Evolutionary conservation across 352 stramenopile species (phyloP).

Genomic region (Globisporangium camurandrum): DNA sequence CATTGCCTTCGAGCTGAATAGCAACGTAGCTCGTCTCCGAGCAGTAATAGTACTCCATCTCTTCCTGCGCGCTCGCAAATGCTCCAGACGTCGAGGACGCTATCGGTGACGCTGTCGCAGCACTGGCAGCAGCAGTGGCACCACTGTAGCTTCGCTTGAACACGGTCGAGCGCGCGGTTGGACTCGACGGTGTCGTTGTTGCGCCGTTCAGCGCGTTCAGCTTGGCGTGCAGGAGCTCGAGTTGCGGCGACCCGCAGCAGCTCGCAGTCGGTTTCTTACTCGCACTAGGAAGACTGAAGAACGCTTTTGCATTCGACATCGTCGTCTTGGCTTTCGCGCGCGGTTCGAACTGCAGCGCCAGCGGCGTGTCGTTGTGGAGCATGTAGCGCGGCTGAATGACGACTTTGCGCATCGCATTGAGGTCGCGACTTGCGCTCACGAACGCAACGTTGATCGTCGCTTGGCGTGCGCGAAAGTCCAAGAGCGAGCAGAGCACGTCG

Average conservation of each 20-base stretch:
- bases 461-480: slow-evolving; percentile 49
- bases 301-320: slow-evolving; percentile 48
- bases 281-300: slow-evolving; percentile 46
- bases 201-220: slow-evolving; percentile 48
- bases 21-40: slow-evolving; percentile 58
- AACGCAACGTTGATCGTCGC: slow-evolving; percentile 62
- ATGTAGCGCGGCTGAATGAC: slow-evolving; percentile 60
- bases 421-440: slow-evolving; percentile 35
- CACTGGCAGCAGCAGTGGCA: neutral
- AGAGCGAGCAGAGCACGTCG: slow-evolving; percentile 37
- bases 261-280: slow-evolving; percentile 28
- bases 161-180: slow-evolving; percentile 11
- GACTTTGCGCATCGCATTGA: slow-evolving; percentile 41
- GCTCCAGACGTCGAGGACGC: neutral
- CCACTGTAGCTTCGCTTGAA: slow-evolving; percentile 10
- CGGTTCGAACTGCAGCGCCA: slow-evolving; percentile 47
- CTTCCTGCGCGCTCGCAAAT: slow-evolving; percentile 12
- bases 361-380: slow-evolving; percentile 46
- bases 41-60: slow-evolving; percentile 59
- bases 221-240: slow-evolving; percentile 71
- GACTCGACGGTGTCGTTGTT: slow-evolving; percentile 22
- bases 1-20: slow-evolving; percentile 62
- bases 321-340: slow-evolving; percentile 42
- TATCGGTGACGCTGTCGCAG: neutral
- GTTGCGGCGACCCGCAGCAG: slow-evolving; percentile 52